phyloP scores from a whole-genome alignment of 352 stramenopile species.

The Globisporangium acanthophoron region DNA sequence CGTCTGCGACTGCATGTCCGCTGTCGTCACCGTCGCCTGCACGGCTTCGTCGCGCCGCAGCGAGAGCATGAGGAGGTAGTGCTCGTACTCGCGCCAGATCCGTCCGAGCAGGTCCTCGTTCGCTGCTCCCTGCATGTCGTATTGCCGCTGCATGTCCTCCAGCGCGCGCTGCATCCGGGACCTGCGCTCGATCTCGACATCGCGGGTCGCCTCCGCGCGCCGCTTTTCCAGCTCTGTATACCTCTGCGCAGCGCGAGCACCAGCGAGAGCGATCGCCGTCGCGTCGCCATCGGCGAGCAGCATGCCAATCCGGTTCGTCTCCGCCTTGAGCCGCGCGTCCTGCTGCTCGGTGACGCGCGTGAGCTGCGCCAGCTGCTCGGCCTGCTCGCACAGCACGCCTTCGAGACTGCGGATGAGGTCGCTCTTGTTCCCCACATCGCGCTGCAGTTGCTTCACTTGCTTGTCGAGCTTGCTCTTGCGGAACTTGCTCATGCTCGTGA shows the following conservation, averaged over 20 bases:
- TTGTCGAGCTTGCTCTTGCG: slow-evolving; percentile 64
- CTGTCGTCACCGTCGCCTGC: slow-evolving; percentile 47
- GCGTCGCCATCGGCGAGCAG: slow-evolving; percentile 41
- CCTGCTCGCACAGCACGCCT: slow-evolving; percentile 49
- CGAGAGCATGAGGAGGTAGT: slow-evolving; percentile 55
- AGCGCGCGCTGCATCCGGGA: slow-evolving; percentile 42
- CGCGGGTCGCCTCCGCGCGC: slow-evolving; percentile 38
- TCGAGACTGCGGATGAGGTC: slow-evolving; percentile 50
- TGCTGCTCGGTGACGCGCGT: slow-evolving; percentile 40
- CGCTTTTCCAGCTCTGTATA: slow-evolving; percentile 18
- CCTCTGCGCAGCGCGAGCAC: slow-evolving; percentile 17
- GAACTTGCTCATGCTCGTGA: slow-evolving; percentile 59
- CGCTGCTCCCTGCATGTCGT: slow-evolving; percentile 40
- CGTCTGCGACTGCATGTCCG: slow-evolving; percentile 41
- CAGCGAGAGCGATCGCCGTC: slow-evolving; percentile 17
- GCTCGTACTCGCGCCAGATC: slow-evolving; percentile 58
- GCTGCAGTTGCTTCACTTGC: slow-evolving; percentile 52
- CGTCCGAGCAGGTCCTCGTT: slow-evolving; percentile 51
- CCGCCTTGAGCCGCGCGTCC: slow-evolving; percentile 24
- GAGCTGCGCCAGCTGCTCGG: slow-evolving; percentile 35
- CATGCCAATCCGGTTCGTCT: slow-evolving; percentile 49
- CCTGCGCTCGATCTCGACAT: slow-evolving; percentile 35
- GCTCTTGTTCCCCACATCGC: slow-evolving; percentile 33
- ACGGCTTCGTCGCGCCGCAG: slow-evolving; percentile 45
- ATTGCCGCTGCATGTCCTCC: slow-evolving; percentile 29